Evolutionary conservation across 257 asterid species (phyloP).

Genomic region (Solanum acaule): DNA sequence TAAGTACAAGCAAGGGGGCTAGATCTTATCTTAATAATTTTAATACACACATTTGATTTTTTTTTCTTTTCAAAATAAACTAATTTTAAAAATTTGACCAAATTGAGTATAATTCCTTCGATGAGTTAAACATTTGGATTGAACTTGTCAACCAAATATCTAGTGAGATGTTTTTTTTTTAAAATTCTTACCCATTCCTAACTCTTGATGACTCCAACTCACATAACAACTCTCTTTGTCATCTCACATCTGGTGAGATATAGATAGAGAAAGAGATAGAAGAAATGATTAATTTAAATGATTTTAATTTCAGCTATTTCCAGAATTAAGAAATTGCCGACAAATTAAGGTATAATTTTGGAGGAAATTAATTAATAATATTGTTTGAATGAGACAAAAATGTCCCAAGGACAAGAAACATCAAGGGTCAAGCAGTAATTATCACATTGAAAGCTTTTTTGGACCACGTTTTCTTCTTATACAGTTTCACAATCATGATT

Average conservation of each 20-base stretch:
- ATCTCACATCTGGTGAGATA: background rate
- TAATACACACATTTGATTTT: too few species aligned
- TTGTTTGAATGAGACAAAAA: background rate
- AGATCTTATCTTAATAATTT: too few species aligned
- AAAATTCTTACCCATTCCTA: too few species aligned
- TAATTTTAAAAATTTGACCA: background rate
- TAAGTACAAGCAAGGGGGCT: too few species aligned
- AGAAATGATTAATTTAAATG: background rate
- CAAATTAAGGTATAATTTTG: slow-evolving; percentile 9
- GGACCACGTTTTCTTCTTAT: slow-evolving; percentile 3
- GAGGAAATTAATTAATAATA: slow-evolving; percentile 5
- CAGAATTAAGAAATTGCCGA: slow-evolving; percentile 15
- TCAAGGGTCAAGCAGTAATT: slow-evolving; percentile 13
- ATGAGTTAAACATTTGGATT: background rate
- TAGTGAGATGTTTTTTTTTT: background rate
- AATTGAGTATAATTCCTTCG: background rate
- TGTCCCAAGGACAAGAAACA: slow-evolving; percentile 4
- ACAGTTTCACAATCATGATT: background rate
- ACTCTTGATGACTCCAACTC: too few species aligned
- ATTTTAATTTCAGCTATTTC: background rate
- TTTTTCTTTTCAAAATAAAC: background rate
- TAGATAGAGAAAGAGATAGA: background rate
- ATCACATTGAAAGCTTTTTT: slow-evolving; percentile 3
- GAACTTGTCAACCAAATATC: background rate
- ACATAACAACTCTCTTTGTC: too few species aligned